These are phyloP conservation scores for Scutellaria minor DNA, from an alignment of 257 asterid genomes.

Conservation along the genomic window DNA sequence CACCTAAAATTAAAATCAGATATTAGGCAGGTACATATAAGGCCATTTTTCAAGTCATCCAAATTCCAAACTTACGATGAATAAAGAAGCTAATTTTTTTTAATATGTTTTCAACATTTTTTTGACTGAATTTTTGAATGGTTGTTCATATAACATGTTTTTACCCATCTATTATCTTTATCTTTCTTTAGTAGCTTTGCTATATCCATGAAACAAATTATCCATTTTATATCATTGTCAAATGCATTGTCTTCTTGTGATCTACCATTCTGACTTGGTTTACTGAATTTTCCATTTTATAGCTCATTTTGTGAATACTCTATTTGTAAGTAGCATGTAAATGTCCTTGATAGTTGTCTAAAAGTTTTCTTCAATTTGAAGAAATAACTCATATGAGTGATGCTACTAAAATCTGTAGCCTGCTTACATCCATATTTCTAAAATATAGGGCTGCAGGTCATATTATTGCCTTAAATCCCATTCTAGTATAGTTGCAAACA, in stretches of 20 bases:
- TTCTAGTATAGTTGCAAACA: constrained; percentile 13
- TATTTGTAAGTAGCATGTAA: not conserved
- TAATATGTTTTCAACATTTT: not conserved
- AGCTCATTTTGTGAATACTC: not conserved
- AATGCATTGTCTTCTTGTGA: not conserved
- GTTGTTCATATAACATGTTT: not conserved
- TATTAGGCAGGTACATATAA: not conserved
- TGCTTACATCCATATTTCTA: not conserved
- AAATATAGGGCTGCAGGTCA: not conserved
- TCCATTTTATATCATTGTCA: not conserved
- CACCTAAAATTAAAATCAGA: constrained; percentile 5
- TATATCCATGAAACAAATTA: not conserved
- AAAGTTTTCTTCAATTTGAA: not conserved
- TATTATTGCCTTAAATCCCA: not conserved
- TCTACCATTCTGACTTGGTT: not conserved
- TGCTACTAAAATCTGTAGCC: not conserved
- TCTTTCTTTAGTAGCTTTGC: constrained; percentile 3
- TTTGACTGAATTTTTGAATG: not conserved
- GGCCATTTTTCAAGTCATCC: not conserved
- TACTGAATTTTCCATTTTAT: not conserved
- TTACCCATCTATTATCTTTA: not conserved
- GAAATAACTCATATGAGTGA: not conserved
- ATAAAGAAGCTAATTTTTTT: not conserved
- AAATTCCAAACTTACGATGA: not conserved
- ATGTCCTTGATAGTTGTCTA: not conserved